Conservation (phyloP, 176 grass and related monocot genomes). For the Eleusine indica region DNA sequence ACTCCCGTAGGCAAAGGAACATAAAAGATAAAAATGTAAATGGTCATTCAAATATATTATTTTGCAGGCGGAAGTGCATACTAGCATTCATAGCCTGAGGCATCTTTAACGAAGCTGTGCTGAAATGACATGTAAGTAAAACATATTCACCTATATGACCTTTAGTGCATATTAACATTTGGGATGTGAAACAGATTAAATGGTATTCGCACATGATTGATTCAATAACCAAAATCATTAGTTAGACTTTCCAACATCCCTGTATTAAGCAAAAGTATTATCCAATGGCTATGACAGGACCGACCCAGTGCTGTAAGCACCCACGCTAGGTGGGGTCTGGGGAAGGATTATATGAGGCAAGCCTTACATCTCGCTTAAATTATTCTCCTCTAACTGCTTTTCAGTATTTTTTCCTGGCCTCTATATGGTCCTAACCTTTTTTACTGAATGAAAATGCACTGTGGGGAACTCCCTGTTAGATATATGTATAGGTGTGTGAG, state of each 20-base stretch:
- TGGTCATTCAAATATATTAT: background rate
- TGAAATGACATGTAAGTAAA: constrained; percentile 30
- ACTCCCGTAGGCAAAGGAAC: constrained; percentile 12
- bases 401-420: background rate
- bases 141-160: constrained; percentile 21
- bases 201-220: constrained; percentile 12
- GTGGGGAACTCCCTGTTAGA: background rate
- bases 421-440: background rate
- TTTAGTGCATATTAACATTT: background rate
- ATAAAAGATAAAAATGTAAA: constrained; percentile 14
- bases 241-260: background rate
- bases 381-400: background rate
- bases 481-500: too few relatives aligned
- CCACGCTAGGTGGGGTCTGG: too few relatives aligned
- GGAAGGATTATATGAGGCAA: too few relatives aligned
- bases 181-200: background rate
- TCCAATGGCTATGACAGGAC: background rate
- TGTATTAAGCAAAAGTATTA: background rate
- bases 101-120: background rate
- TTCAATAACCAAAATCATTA: background rate
- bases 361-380: background rate
- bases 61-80: background rate
- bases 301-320: too few relatives aligned
- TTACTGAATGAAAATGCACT: background rate
- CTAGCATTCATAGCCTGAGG: background rate